Percentiles rank a stretch among this genome's conserved stretches.
Evolutionary conservation across 495 filamentous ascomycete species (phyloP).

Genomic region (Penicillium crystallinum): DNA sequence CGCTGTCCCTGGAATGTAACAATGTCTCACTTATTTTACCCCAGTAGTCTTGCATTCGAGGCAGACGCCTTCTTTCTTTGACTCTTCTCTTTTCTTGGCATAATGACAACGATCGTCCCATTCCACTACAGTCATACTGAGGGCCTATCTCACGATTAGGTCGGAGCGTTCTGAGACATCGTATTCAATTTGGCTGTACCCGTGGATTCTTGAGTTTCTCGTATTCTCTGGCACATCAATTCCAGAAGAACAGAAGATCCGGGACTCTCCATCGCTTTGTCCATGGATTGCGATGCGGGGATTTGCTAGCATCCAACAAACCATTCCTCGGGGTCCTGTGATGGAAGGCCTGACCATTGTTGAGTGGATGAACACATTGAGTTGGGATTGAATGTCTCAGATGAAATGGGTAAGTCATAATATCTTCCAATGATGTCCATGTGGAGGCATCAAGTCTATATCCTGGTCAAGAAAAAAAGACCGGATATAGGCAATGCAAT

Average conservation of each 20-base stretch:
- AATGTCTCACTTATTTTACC: slow-evolving; percentile 22
- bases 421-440: not conserved
- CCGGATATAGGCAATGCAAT: not conserved
- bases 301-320: not conserved
- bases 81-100: slow-evolving; percentile 5
- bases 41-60: slow-evolving; percentile 6
- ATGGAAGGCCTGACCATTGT: slow-evolving; percentile 12
- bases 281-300: slow-evolving; percentile 2
- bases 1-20: slow-evolving; percentile 22
- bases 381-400: slow-evolving; percentile 1
- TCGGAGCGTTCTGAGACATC: slow-evolving; percentile 10
- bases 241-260: not conserved
- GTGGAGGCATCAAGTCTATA: not conserved
- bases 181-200: not conserved
- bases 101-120: not conserved
- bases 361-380: not conserved
- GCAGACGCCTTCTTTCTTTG: not conserved
- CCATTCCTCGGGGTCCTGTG: not conserved
- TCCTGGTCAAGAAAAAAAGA: not conserved
- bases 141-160: not conserved
- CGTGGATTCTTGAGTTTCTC: not conserved
- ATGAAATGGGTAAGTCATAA: not conserved
- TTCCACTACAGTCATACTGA: not conserved
- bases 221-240: not conserved
- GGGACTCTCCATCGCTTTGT: not conserved